Evolutionary conservation across 139 green algal genomes (phyloP).

Genomic region (Edaphochlamys debaryana): DNA sequence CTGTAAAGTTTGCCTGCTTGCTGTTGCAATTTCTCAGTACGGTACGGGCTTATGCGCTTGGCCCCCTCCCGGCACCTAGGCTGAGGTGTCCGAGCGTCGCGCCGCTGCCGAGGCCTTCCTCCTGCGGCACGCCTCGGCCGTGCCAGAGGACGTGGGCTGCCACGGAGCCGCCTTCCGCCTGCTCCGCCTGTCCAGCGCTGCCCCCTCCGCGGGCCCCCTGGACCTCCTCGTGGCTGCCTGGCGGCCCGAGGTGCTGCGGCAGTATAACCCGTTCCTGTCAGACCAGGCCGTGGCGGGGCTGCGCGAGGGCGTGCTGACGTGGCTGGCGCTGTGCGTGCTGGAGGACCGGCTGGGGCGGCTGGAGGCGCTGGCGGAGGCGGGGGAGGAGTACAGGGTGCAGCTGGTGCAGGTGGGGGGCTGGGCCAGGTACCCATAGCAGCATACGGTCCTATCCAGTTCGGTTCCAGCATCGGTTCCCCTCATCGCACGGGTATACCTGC

Average conservation of each 20-base stretch:
- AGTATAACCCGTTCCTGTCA: too few species aligned
- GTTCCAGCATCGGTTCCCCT: too few species aligned
- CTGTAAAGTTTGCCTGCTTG: too few species aligned
- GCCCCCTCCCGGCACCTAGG: background rate
- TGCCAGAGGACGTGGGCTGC: conserved; percentile 7
- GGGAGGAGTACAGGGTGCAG: background rate
- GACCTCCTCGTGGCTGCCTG: conserved; percentile 41
- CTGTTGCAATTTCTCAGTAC: too few species aligned
- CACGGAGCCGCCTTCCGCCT: conserved; percentile 32
- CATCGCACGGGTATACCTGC: too few species aligned
- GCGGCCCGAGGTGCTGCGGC: too few species aligned
- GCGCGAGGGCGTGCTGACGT: too few species aligned
- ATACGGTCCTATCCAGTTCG: too few species aligned
- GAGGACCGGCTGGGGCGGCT: too few species aligned
- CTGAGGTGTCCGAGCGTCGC: background rate
- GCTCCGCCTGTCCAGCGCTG: background rate
- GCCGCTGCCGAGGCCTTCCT: conserved; percentile 27
- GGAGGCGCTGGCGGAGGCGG: conserved; percentile 12
- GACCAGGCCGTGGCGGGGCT: too few species aligned
- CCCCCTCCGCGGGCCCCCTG: background rate
- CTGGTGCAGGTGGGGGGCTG: conserved; percentile 27
- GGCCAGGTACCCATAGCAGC: background rate
- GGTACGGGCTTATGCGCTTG: too few species aligned
- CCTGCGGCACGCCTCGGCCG: background rate
- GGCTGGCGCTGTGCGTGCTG: too few species aligned